phyloP scores from a whole-genome alignment of 805 yeast species.

The Schwanniomyces occidentalis region DNA sequence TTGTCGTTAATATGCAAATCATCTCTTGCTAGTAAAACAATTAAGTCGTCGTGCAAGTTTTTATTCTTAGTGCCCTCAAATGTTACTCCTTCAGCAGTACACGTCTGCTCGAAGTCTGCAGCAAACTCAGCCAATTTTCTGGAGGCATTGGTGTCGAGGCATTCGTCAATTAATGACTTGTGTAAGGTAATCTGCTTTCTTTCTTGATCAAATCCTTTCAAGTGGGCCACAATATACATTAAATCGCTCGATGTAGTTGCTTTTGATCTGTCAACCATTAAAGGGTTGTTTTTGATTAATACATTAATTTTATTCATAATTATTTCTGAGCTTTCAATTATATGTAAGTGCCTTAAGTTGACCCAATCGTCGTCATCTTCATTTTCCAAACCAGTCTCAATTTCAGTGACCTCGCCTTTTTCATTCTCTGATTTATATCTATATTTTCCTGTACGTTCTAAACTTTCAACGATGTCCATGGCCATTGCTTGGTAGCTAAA shows the following conservation, averaged over 20 bases:
- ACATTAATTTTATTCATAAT: slow-evolving; percentile 60
- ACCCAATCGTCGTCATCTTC: slow-evolving; percentile 76
- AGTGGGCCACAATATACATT: slow-evolving; percentile 70
- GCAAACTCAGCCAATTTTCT: slow-evolving; percentile 62
- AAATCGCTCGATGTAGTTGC: slow-evolving; percentile 70
- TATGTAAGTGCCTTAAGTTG: slow-evolving; percentile 69
- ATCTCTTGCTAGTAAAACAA: slow-evolving; percentile 52
- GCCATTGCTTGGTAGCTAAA: slow-evolving; percentile 92
- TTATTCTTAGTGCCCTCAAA: slow-evolving; percentile 65
- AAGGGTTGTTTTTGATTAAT: slow-evolving; percentile 69
- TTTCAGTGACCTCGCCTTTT: slow-evolving; percentile 32
- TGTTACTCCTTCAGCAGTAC: slow-evolving; percentile 70
- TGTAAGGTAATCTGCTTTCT: slow-evolving; percentile 61
- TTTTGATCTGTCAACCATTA: slow-evolving; percentile 65
- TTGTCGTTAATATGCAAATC: slow-evolving; percentile 63
- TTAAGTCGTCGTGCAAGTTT: slow-evolving; percentile 60
- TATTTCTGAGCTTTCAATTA: slow-evolving; percentile 68
- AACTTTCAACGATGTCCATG: slow-evolving; percentile 60
- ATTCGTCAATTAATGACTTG: slow-evolving; percentile 61
- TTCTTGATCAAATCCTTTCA: slow-evolving; percentile 67
- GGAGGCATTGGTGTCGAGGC: slow-evolving; percentile 58
- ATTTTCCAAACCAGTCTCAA: slow-evolving; percentile 46
- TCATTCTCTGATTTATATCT: slow-evolving; percentile 59
- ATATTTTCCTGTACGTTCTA: slow-evolving; percentile 46
- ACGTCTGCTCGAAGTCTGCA: slow-evolving; percentile 83